Evolutionary conservation across 176 grass and related monocot species (phyloP).

Genomic region (Hsuehochloa calcarea): DNA sequence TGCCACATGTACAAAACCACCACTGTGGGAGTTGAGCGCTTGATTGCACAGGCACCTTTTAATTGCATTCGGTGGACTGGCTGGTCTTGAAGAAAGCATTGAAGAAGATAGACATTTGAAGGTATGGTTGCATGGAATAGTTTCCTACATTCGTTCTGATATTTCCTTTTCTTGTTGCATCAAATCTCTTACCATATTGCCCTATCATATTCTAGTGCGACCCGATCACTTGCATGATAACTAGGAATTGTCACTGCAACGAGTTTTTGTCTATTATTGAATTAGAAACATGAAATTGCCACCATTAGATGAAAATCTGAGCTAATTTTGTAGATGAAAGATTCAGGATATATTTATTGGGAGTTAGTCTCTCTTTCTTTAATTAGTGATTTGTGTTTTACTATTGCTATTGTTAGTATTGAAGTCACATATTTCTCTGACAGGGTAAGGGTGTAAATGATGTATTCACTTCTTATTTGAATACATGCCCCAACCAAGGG

Average conservation of each 20-base stretch:
- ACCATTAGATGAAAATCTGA: neutral
- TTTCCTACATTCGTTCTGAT: conserved; percentile 9
- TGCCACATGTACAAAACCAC: neutral
- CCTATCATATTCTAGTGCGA: neutral
- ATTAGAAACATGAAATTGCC: neutral
- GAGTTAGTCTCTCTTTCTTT: neutral
- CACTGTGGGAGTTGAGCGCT: neutral
- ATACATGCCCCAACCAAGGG: conserved; percentile 92
- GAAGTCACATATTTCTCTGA: conserved; percentile 16
- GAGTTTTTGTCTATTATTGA: neutral
- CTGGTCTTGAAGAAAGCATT: conserved; percentile 95
- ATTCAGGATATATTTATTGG: neutral
- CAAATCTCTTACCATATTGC: neutral
- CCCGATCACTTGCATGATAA: conserved; percentile 22
- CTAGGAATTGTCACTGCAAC: neutral
- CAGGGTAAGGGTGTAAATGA: conserved; percentile 68
- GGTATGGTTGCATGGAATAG: conserved; percentile 40
- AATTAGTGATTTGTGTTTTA: neutral
- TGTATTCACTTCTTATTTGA: conserved; percentile 81
- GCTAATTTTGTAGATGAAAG: neutral
- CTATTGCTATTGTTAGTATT: conserved; percentile 2
- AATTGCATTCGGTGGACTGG: conserved; percentile 87
- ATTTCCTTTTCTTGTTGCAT: neutral
- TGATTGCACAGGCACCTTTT: conserved; percentile 73
- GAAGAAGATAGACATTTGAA: conserved; percentile 91